Conservation (phyloP, 2,329 filamentous ascomycete genomes). For the Neonectria hederae region DNA sequence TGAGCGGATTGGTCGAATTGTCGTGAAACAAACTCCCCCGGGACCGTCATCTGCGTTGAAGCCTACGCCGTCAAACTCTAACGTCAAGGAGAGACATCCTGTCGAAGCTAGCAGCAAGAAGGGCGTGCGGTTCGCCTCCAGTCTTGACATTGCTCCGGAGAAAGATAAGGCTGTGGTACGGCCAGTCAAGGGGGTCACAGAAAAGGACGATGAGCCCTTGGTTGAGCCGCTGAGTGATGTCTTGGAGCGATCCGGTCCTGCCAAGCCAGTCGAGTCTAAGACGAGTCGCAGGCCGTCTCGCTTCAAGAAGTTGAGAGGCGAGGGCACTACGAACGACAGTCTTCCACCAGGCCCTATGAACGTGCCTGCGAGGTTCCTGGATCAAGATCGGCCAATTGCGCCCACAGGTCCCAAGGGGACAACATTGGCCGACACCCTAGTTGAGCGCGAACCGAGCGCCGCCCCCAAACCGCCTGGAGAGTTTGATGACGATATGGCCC, state of each 20-base stretch:
- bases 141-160: slow-evolving; percentile 73
- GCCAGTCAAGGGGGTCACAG: slow-evolving; percentile 20
- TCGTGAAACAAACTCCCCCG: slow-evolving; percentile 51
- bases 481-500: slow-evolving; percentile 74
- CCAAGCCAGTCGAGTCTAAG: slow-evolving; percentile 45
- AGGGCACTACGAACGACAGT: slow-evolving; percentile 20
- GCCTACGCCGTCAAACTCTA: slow-evolving; percentile 45
- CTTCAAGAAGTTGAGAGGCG: slow-evolving; percentile 58
- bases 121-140: slow-evolving; percentile 81
- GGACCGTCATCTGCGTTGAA: slow-evolving; percentile 32
- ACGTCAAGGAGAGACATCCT: slow-evolving; percentile 44
- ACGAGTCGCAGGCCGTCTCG: slow-evolving; percentile 56
- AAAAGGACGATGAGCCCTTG: slow-evolving; percentile 43
- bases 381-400: slow-evolving; percentile 49
- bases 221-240: slow-evolving; percentile 64
- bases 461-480: slow-evolving; percentile 63
- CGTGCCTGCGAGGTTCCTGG: slow-evolving; percentile 52
- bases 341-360: slow-evolving; percentile 56
- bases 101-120: slow-evolving; percentile 60
- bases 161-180: slow-evolving; percentile 34
- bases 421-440: slow-evolving; percentile 67
- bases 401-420: slow-evolving; percentile 61
- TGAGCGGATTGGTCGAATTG: slow-evolving; percentile 66
- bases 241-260: slow-evolving; percentile 55
- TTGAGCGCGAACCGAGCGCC: slow-evolving; percentile 60